Evolutionary conservation across 2,329 filamentous ascomycete species (phyloP), one percentile per base, ranked within the genome.

Genomic region (Colletotrichum karsti): DNA sequence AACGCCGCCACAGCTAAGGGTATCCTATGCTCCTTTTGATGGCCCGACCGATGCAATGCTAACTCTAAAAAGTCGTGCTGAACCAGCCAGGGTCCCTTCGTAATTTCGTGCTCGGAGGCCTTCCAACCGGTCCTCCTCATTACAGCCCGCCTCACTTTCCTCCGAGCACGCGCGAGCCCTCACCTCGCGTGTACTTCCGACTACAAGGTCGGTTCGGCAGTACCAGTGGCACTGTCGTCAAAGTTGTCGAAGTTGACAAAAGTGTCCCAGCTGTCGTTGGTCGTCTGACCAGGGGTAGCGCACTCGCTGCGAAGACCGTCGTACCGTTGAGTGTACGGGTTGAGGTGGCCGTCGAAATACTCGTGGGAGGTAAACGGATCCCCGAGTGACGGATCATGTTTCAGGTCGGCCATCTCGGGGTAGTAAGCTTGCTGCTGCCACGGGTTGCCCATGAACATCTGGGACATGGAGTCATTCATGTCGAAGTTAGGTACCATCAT

Each of bases 401-500:
- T 69, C 55, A 50, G 24, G 37, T 61, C 61, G 30, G 54, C 39
- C 54, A 61, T 44, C 10, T 54, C 62, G 2, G 61, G 62, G 12
- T 55, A 66, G 24, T 54, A 66, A 12, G 41, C 30, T 33, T 65
- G 62, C 26, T 69, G 61, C 41, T 65, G 53, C 5, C 46, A 24
- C 4, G 61, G 61, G 8, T 69, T 69, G 33, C 63, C 69, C 55
- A 71, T 50, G 4, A 71, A 64, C 26, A 70, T 46, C 4, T 54
- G 50, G 9, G 63, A 44, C 63, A 72, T 69, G 1, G 74, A 74
- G 6, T 76, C 73, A 28, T 55, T 74, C 70, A 79, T 74, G 30
- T 77, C 76, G 12, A 79, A 58, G 7, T 77, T 77, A 2, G 76
- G 73, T 41, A 76, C 72, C 70, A 85, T 74, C 80, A 82, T 80